Base-by-base conservation (phyloP, 1,284 basidiomycete genomes). In the Neonothopanus nambi region DNA sequence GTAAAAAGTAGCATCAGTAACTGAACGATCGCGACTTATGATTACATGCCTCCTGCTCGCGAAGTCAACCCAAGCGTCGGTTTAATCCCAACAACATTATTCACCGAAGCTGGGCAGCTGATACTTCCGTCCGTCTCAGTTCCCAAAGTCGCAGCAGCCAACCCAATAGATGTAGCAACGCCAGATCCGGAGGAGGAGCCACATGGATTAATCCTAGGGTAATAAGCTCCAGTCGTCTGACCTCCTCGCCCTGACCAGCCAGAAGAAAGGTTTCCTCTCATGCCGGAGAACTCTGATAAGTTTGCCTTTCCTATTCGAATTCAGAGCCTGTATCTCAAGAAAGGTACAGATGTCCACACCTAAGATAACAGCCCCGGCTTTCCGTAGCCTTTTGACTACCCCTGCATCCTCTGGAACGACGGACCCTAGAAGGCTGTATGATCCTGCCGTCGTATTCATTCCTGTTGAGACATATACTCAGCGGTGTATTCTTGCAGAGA, bases 181-280 rank as follows among this genome's bases (percentile, higher is more conserved):
- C 76, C 87, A 24, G 81, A 83, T 2, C 87, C 87, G 5, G 84
- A 80, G 2, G 82, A 85, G 0, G 83, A 85, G 3, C 85, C 85
- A 52, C 79, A 82, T 0, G 87, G 83, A 58, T 85, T 76, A 0
- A 74, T 83, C 8, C 75, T 72, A 0, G 80, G 81, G 57, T 77
- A 82, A 60, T 87, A 87, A 2, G 85, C 78, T 57, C 71, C 80
- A 0, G 77, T 80, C 5, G 73, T 68, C 65, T 89, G 87, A 0
- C 86, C 85, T 5, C 84, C 84, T 8, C 83, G 75, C 8, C 80
- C 84, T 17, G 83, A 86, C 75, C 79, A 90, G 2, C 86, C 87
- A 3, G 78, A 80, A 0, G 83, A 71, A 3, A 81, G 55, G 13
- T 70, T 65, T 2, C 84, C 84, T 40, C 86, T 70, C 57, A 79